Evolutionary conservation across 768 basidiomycete species (phyloP), one percentile per base, ranked within the genome.

Genomic region (Lenzites betulinus): DNA sequence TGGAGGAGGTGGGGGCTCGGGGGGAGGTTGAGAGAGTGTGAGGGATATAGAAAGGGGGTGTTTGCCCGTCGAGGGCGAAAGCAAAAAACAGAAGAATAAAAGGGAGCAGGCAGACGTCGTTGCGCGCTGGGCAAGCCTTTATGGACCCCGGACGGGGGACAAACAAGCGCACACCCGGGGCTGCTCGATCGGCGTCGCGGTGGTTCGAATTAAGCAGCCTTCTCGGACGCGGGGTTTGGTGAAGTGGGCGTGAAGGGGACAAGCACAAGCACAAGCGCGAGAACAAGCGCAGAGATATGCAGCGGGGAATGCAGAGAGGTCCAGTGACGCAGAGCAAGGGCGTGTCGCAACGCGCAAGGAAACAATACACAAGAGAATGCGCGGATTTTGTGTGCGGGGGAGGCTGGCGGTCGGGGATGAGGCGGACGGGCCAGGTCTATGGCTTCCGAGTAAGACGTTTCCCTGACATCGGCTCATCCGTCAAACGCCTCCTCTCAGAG

Each of bases 51-150:
- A 55, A 66, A 55, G 65, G 70, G 62, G 65, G 51, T 50, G 39
- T 43, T 63, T 70, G 69, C 73, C 75, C 73, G 65, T 74, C 73
- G 71, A 74, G 74, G 75, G 71, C 68, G 67, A 70, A 67, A 63
- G 64, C 61, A 67, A 54, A 63, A 63, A 63, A 63, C 59, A 66
- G 60, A 60, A 59, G 64, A 66, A 58, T 64, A 55, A 68, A 67
- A 59, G 59, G 64, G 57, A 64, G 56, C 58, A 56, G 55, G 58
- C 53, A 16, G 63, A 49, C n/a, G 62, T 50, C 42, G 62, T 26
- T 44, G 58, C 43, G 51, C 36, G 54, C 15, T 55, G 25, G 44
- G 44, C 54, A 58, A 44, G 59, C 41, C 28, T 64, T 69, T 70
- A 68, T 67, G 36, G 50, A 50, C 61, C 59, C 38, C 49, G 57